Conservation (phyloP, 2,329 filamentous ascomycete species). For the Verticillium isaacii region DNA sequence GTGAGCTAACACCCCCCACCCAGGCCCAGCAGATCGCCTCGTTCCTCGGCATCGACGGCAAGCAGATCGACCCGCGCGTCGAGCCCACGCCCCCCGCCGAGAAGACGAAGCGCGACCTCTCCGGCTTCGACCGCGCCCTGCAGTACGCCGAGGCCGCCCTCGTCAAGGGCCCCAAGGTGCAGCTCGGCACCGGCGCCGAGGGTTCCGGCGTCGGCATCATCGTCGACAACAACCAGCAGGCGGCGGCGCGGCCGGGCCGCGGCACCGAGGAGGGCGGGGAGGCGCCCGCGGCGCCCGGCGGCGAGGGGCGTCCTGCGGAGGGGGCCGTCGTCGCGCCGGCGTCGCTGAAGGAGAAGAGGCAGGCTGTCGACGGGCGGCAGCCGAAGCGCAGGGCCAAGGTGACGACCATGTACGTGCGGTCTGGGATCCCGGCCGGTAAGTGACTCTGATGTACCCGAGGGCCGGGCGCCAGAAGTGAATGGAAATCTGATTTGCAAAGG, state of each 20-base stretch:
- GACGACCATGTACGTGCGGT: conserved; percentile 41
- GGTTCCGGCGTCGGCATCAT: conserved; percentile 35
- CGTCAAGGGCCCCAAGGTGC: conserved; percentile 30
- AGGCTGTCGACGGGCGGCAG: conserved; percentile 13
- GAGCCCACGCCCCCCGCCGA: conserved; percentile 15
- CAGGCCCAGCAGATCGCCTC: conserved; percentile 35
- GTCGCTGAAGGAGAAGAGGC: conserved; percentile 2
- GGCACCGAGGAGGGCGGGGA: conserved; percentile 4
- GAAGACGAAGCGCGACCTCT: conserved; percentile 28
- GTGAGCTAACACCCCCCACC: not conserved
- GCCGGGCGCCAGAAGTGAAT: not conserved
- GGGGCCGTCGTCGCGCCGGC: not conserved
- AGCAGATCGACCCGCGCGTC: conserved; percentile 40
- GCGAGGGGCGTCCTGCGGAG: not conserved
- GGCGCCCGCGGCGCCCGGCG: conserved; percentile 4
- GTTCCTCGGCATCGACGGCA: conserved; percentile 40
- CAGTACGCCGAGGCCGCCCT: conserved; percentile 32
- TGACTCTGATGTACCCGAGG: conserved; percentile 6
- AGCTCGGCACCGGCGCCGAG: conserved; percentile 33
- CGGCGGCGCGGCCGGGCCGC: conserved; percentile 19
- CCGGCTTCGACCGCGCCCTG: conserved; percentile 34
- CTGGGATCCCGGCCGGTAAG: conserved; percentile 37
- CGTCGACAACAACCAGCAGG: conserved; percentile 24
- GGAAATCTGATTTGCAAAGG: conserved; percentile 5
- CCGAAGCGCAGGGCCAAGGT: conserved; percentile 33